These are phyloP conservation scores for Lactarius psammicola DNA, from an alignment of 768 basidiomycete species.

Conservation along the genomic window DNA sequence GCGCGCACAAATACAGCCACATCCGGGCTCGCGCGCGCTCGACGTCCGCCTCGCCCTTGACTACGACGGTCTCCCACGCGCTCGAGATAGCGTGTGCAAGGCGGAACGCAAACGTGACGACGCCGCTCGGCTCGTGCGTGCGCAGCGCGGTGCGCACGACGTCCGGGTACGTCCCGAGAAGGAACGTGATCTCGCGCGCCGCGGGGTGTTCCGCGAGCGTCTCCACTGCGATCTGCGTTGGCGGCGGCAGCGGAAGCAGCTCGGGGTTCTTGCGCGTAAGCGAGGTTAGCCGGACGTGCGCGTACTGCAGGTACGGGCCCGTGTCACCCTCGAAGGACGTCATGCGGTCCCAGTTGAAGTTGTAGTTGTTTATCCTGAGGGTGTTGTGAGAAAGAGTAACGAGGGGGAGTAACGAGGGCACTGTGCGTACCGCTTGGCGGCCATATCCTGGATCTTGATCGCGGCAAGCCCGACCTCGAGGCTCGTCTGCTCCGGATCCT, in stretches of 20 bases:
- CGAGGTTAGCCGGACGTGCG: slow-evolving; percentile 89
- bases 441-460: slow-evolving; percentile 98
- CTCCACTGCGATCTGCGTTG: slow-evolving; percentile 62
- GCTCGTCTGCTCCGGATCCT: slow-evolving; percentile 77
- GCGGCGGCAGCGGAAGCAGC: slow-evolving; percentile 71
- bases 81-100: slow-evolving; percentile 85
- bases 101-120: slow-evolving; percentile 88
- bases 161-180: slow-evolving; percentile 90
- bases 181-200: slow-evolving; percentile 79
- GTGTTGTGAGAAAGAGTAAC: not conserved
- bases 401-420: not conserved
- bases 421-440: slow-evolving; percentile 73
- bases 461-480: slow-evolving; percentile 90
- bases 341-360: slow-evolving; percentile 93
- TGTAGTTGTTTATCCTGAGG: slow-evolving; percentile 89
- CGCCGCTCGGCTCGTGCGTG: slow-evolving; percentile 83
- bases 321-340: slow-evolving; percentile 95
- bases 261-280: slow-evolving; percentile 91
- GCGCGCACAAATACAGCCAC: slow-evolving; percentile 85
- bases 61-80: slow-evolving; percentile 89
- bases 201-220: slow-evolving; percentile 67
- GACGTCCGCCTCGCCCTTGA: slow-evolving; percentile 75
- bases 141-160: slow-evolving; percentile 83
- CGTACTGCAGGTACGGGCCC: slow-evolving; percentile 94
- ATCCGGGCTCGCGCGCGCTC: slow-evolving; percentile 81